These are phyloP conservation scores for Arabidopsis arenosa DNA, from an alignment of 345 rosid species.

Conservation along the genomic window DNA sequence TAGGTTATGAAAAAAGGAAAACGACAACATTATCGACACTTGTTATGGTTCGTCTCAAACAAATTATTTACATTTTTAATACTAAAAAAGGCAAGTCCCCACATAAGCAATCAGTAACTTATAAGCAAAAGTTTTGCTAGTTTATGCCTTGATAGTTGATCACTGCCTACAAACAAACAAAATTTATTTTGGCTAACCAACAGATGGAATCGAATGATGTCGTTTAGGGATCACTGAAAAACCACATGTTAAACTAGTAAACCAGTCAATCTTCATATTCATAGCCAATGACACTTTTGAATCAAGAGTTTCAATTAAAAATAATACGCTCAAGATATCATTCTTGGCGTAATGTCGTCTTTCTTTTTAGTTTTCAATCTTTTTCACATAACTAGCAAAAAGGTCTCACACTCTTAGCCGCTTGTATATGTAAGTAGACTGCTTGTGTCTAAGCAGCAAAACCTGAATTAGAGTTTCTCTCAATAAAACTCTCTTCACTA, in stretches of 20 bases:
- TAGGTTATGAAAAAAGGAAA: constrained; percentile 7
- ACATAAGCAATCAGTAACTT: not conserved
- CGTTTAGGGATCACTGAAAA: not conserved
- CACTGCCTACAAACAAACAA: not conserved
- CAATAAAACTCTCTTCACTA: constrained; percentile 22
- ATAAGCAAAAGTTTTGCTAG: no score
- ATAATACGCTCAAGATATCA: not conserved
- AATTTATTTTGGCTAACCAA: not conserved
- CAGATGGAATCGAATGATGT: not conserved
- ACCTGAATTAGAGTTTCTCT: constrained; percentile 28
- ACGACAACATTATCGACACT: constrained; percentile 33
- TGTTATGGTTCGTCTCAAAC: constrained; percentile 16
- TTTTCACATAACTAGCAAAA: constrained; percentile 13
- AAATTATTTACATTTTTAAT: not conserved
- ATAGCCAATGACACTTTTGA: not conserved
- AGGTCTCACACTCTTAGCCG: not conserved
- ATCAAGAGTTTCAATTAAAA: not conserved
- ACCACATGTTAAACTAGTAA: not conserved
- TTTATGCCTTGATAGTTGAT: no score
- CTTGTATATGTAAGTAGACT: constrained; percentile 4
- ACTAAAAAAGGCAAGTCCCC: constrained; percentile 12
- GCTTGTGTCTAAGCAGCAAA: constrained; percentile 24
- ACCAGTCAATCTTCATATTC: not conserved
- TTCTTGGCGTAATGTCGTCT: not conserved
- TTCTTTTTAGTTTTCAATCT: not conserved